Evolutionary conservation across 2,329 filamentous ascomycete species (phyloP), one percentile per base, ranked within the genome.

Genomic region (Zarea fungicola): DNA sequence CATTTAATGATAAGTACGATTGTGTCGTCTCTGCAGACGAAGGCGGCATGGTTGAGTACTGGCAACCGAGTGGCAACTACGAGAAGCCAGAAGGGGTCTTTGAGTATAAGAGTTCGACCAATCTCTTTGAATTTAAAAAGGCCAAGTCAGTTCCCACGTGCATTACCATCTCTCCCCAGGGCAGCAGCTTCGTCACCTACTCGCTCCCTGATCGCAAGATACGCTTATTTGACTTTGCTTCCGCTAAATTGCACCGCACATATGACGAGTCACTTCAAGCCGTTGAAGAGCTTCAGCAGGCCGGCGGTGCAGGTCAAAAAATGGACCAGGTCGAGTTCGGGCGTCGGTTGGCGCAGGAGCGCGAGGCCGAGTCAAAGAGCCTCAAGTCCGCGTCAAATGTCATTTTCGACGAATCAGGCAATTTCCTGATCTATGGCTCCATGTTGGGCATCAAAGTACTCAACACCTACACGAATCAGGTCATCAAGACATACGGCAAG

Each of bases 51-150:
- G 65, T 99, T 9, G 93, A 99, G 66, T 99, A 99, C 69, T 99
- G 93, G 93, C 80, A 81, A 50, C 90, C 93, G 1, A 80, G 79
- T 54, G 83, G 81, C 2, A 83, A 74, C 32, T 96, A 89, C 64
- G 89, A 95, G 60, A 96, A 97, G 66, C 93, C 93, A 0, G 84
- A 90, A 57, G 89, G 82, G 45, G 90, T 99, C 16, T 99, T 95
- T 64, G 80, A 89, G 56, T 88, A 90, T 70, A 99, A 99, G 70
- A 95, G 89, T 62, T 85, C 87, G 1, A 99, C 93, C 3, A 93
- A 88, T 60, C 76, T 99, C 1, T 99, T 97, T 62, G 92, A 96
- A 46, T 97, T 99, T 72, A 97, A 95, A 62, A 97, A 96, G 68
- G 80, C 88, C 43, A 97, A 96, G 65, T 87, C 90, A 0, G 80